phyloP scores from a whole-genome alignment of 2,329 filamentous ascomycete genomes.

The Sclerotinia borealis region DNA sequence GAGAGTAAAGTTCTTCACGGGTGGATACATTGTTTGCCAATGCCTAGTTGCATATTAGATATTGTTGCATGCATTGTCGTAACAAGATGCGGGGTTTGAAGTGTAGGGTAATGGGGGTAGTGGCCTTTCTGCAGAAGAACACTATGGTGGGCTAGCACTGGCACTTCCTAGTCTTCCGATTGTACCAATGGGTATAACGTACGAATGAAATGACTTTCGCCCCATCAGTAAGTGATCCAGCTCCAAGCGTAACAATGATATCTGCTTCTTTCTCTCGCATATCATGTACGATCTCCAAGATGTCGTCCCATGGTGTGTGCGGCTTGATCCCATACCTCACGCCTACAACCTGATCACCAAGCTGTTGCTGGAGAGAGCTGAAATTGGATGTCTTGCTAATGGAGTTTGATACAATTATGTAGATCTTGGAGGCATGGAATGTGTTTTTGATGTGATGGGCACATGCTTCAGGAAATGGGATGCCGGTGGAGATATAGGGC shows the following conservation, averaged over 20 bases:
- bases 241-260: slow-evolving; percentile 32
- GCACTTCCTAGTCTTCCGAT: too few species aligned
- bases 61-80: not conserved
- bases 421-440: slow-evolving; percentile 27
- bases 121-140: not conserved
- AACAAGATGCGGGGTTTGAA: not conserved
- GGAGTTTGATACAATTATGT: slow-evolving; percentile 32
- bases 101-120: not conserved
- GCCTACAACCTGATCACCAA: slow-evolving; percentile 28
- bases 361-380: slow-evolving; percentile 20
- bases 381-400: slow-evolving; percentile 32
- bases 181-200: slow-evolving; percentile 8
- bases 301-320: slow-evolving; percentile 32
- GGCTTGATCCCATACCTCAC: slow-evolving; percentile 31
- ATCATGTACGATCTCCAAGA: slow-evolving; percentile 29
- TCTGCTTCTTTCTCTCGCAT: slow-evolving; percentile 25
- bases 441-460: slow-evolving; percentile 28
- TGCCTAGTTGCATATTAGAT: slow-evolving; percentile 15
- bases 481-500: slow-evolving; percentile 14
- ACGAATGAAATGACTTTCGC: slow-evolving; percentile 30
- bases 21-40: slow-evolving; percentile 23
- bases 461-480: slow-evolving; percentile 16
- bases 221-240: slow-evolving; percentile 32
- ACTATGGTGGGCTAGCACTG: not conserved
- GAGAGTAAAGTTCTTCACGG: slow-evolving; percentile 16